phyloP scores from a whole-genome alignment of 805 yeast species.

The Myxozyma vanderwaltii region DNA sequence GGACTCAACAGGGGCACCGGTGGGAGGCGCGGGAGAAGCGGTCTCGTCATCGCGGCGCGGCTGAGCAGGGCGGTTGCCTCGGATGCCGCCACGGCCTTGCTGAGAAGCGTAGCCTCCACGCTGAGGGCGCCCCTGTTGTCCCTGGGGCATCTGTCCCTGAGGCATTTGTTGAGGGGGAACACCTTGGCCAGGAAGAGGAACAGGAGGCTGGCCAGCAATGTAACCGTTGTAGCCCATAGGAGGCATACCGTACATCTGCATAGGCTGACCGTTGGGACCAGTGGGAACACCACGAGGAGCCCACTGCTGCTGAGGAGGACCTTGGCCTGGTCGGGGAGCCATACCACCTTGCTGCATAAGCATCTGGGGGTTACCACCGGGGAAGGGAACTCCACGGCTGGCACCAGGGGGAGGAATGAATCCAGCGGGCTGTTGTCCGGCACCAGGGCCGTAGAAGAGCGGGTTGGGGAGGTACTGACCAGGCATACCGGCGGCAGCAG shows the following conservation, averaged over 20 bases:
- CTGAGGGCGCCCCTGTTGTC: constrained; percentile 30
- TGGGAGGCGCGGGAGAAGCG: constrained; percentile 13
- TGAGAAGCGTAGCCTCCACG: constrained; percentile 20
- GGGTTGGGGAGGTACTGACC: constrained; percentile 79
- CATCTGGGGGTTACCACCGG: constrained; percentile 45
- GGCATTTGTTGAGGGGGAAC: constrained; percentile 44
- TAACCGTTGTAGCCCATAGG: constrained; percentile 66
- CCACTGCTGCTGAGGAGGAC: constrained; percentile 46
- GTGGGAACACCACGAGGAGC: constrained; percentile 60
- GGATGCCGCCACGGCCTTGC: constrained; percentile 36
- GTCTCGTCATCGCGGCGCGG: constrained; percentile 27
- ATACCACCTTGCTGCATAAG: constrained; percentile 41
- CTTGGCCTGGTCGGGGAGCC: constrained; percentile 42
- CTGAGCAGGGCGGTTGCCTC: constrained; percentile 36
- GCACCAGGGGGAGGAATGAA: constrained; percentile 72
- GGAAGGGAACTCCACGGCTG: constrained; percentile 63
- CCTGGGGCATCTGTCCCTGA: constrained; percentile 44
- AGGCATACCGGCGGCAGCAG: constrained; percentile 73
- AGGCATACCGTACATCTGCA: constrained; percentile 80
- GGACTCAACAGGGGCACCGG: constrained; percentile 29
- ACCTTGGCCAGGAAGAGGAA: constrained; percentile 45
- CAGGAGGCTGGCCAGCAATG: constrained; percentile 43
- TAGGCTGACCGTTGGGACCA: constrained; percentile 84
- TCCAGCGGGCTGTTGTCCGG: constrained; percentile 67
- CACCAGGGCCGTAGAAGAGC: constrained; percentile 65